Evolutionary conservation across 139 green algal species (phyloP).

Genomic region (Chlorella sp.): DNA sequence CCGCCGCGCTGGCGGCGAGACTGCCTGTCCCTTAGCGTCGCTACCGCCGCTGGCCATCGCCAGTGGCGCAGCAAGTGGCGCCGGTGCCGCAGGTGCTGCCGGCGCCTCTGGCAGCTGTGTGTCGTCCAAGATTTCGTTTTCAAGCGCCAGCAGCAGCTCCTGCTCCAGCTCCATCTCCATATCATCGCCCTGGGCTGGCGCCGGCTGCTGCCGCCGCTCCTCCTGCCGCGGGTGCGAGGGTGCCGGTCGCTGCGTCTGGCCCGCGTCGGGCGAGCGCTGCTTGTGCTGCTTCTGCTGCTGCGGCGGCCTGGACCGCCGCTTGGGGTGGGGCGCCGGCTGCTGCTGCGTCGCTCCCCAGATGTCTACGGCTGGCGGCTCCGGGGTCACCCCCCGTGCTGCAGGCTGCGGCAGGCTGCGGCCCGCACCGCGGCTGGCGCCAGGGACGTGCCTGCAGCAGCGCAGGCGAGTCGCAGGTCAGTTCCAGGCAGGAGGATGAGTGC

Average conservation of each 20-base stretch:
- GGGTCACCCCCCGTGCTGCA: no score
- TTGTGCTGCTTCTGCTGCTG: not conserved
- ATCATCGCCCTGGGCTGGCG: not conserved
- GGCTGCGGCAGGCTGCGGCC: not conserved
- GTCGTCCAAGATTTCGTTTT: no score
- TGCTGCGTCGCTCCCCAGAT: not conserved
- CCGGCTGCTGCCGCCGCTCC: not conserved
- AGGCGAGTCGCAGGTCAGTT: no score
- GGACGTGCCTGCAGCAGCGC: not conserved
- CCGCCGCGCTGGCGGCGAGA: no score
- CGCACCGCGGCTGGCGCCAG: not conserved
- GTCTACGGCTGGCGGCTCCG: no score
- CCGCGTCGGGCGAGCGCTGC: not conserved
- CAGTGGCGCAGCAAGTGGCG: no score
- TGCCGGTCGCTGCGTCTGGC: not conserved
- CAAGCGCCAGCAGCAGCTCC: not conserved
- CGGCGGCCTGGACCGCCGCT: not conserved
- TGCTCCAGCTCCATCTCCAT: not conserved
- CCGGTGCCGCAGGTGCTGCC: no score
- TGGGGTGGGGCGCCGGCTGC: slow-evolving; percentile 8
- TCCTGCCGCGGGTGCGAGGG: not conserved
- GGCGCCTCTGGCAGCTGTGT: no score
- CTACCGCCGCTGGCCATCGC: no score
- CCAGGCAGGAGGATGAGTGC: no score
- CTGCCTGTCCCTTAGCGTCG: no score